Conservation (phyloP, 768 basidiomycete species). For the Suillus subalutaceus region DNA sequence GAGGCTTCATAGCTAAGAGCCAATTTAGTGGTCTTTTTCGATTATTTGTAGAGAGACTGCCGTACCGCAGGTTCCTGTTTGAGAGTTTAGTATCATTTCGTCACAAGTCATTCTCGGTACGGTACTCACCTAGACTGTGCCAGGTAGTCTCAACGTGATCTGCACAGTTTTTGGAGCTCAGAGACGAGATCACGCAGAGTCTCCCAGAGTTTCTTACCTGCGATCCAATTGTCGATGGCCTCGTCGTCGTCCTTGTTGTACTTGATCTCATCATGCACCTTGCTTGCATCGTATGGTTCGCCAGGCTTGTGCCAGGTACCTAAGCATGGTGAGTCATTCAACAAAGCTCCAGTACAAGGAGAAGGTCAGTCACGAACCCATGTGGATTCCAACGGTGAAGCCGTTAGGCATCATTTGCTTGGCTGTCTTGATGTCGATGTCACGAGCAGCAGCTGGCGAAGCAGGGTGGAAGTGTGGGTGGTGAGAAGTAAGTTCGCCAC, state of each 20-base stretch:
- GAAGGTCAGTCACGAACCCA: conserved; percentile 44
- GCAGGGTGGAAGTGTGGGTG: conserved; percentile 77
- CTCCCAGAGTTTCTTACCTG: conserved; percentile 29
- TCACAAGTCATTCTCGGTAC: conserved; percentile 19
- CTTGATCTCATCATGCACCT: conserved; percentile 66
- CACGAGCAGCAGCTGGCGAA: conserved; percentile 57
- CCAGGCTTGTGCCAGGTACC: conserved; percentile 62
- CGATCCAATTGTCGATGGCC: conserved; percentile 73
- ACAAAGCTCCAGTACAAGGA: neutral
- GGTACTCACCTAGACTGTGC: conserved; percentile 59
- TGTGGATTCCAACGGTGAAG: conserved; percentile 72
- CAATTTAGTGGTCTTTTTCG: conserved; percentile 7
- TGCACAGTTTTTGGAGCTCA: conserved; percentile 8
- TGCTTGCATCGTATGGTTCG: conserved; percentile 53
- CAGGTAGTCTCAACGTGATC: conserved; percentile 78
- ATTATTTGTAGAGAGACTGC: conserved; percentile 42
- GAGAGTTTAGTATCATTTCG: neutral
- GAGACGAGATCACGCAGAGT: neutral
- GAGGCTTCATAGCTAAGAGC: conserved; percentile 63
- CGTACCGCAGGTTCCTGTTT: conserved; percentile 7
- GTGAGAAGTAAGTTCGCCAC: conserved; percentile 72
- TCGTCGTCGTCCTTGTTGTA: conserved; percentile 70
- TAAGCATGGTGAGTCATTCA: conserved; percentile 12
- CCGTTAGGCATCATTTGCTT: conserved; percentile 61
- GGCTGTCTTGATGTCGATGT: conserved; percentile 71